A percentile compares a stretch with the other conserved stretches of the same genome.
Evolutionary conservation across 1,284 basidiomycete species (phyloP).

Genomic region (Puccinia coronata): DNA sequence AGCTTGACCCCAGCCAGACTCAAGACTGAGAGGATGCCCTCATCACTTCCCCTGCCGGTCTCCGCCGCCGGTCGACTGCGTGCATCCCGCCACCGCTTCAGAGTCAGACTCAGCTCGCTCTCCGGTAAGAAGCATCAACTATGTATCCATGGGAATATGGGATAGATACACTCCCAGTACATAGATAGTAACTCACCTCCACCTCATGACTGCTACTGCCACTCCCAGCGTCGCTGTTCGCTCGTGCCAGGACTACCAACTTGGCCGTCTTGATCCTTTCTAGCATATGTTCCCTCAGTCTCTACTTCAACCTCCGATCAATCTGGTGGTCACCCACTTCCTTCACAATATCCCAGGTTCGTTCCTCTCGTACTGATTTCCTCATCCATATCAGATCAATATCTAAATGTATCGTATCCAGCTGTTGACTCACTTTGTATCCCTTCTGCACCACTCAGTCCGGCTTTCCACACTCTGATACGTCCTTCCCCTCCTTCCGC

Average conservation of each 20-base stretch:
- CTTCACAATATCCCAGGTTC: background rate
- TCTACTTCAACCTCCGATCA: conserved; percentile 9
- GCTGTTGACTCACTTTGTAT: background rate
- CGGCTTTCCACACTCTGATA: background rate
- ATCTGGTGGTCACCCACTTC: conserved; percentile 6
- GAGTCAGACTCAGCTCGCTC: conserved; percentile 9
- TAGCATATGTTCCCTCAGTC: conserved; percentile 1
- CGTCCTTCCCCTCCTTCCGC: background rate
- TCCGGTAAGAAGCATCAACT: background rate
- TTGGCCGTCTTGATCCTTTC: conserved; percentile 21
- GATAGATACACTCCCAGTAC: no score
- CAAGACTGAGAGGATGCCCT: background rate
- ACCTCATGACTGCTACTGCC: background rate
- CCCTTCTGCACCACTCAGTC: background rate
- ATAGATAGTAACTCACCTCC: no score
- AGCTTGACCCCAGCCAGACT: no score
- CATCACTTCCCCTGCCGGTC: conserved; percentile 5
- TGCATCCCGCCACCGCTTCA: background rate
- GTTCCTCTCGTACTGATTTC: no score
- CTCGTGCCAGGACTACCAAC: conserved; percentile 28
- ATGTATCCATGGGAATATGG: no score
- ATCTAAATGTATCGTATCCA: no score
- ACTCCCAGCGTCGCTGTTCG: background rate
- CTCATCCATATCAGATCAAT: background rate
- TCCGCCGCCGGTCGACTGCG: background rate